Evolutionary conservation across 2,329 filamentous ascomycete species (phyloP), one percentile per base, ranked within the genome.

Genomic region (Alternaria postmessia): DNA sequence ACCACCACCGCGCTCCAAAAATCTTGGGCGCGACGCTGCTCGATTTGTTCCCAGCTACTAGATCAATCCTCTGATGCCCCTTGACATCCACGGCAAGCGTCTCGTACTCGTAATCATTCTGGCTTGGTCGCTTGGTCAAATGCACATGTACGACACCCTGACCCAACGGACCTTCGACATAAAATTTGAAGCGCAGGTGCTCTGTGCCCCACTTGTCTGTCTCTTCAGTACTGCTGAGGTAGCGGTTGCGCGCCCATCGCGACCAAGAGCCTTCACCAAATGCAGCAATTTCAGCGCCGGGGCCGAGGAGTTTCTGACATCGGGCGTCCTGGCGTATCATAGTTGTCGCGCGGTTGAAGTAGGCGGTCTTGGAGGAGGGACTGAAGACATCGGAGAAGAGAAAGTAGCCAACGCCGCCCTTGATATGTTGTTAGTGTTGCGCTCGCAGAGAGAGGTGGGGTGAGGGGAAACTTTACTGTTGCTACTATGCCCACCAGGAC

Each of bases 311-410:
- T 57, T 90, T 87, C 28, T 89, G 82, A 74, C 92, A 96, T 58
- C 87, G 84, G 0, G 86, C 77, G 73, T 96, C 91, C 53, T 86
- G 84, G 75, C 90, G 92, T 75, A 98, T 89, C 62, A 89, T 88
- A 72, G 91, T 87, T 48, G 96, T 91, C 1, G 92, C 92, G 64
- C 91, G 89, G 81, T 96, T 96, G 84, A 96, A 97, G 75, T 95
- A 89, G 57, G 89, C 87, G 16, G 91, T 94, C 79, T 93, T 94
- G 82, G 92, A 95, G 74, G 94, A 90, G 20, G 91, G 68, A 32
- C 67, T 71, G 64, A 78, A 72, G 66, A 78, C 72, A 62, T 78
- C 75, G 62, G 67, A 63, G 69, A 77, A 78, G 59, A 78, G 69
- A 61, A 78, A 64, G 68, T 75, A 76, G 55, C 85, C 85, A 9